These are phyloP conservation scores for Candida silvatica DNA, from an alignment of 805 yeast species.

Conservation along the genomic window DNA sequence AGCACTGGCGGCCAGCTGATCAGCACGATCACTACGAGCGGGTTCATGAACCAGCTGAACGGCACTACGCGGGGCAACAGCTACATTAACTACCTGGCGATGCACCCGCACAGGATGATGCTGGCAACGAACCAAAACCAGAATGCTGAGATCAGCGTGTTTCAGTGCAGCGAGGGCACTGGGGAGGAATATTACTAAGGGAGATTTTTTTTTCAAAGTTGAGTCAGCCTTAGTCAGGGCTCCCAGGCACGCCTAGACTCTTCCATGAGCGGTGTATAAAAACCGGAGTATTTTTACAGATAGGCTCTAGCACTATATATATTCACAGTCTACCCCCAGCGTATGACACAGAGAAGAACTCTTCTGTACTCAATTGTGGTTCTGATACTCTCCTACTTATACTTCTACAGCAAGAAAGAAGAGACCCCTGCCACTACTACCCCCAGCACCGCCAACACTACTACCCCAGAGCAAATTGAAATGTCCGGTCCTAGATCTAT, in stretches of 20 bases:
- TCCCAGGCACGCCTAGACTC: too few relatives aligned
- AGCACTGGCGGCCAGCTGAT: slow-evolving; percentile 76
- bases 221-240: neutral
- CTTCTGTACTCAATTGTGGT: neutral
- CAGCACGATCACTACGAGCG: slow-evolving; percentile 37
- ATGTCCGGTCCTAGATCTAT: slow-evolving; percentile 30
- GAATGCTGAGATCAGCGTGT: slow-evolving; percentile 61
- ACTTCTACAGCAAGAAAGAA: neutral
- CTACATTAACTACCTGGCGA: slow-evolving; percentile 57
- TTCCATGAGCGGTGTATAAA: too few relatives aligned
- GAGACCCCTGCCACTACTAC: neutral
- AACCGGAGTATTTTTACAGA: neutral
- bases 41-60: slow-evolving; percentile 33
- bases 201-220: slow-evolving; percentile 4
- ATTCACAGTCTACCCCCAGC: too few relatives aligned
- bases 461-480: neutral
- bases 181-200: slow-evolving; percentile 11
- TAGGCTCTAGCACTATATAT: neutral
- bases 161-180: slow-evolving; percentile 35
- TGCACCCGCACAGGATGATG: slow-evolving; percentile 95
- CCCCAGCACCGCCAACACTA: neutral
- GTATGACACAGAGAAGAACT: too few relatives aligned
- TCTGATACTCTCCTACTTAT: neutral
- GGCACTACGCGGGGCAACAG: slow-evolving; percentile 35
- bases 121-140: slow-evolving; percentile 79